Evolutionary conservation across 257 asterid species (phyloP), one percentile per base, ranked within the genome.

Genomic region (Solanum sejunctum): DNA sequence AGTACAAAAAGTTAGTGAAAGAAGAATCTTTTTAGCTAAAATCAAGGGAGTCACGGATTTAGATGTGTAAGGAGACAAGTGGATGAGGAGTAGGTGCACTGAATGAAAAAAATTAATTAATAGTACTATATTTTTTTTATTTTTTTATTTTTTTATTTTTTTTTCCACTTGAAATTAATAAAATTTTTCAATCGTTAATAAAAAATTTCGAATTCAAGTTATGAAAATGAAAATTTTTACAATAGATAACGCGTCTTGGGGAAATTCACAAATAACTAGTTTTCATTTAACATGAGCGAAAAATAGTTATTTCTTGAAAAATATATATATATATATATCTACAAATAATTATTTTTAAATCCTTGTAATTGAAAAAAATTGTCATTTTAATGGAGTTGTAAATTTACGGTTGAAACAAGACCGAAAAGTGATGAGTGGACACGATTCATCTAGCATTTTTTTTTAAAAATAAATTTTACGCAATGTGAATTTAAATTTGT

Each of bases 31-130:
- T 32, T 83, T 79, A 49, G 36, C 20, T 70, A 57, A 55, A 82
- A 52, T 45, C 85, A 64, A 63, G 15, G 69, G 17, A 80, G 70
- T 88, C 88, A 84, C 89, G 87, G 90, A 84, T 83, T 86, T 57
- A 23, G 80, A 72, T 81, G 82, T 32, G 55, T 2, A 84, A 64
- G 56, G 80, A 63, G 90, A 89, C 91, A 87, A 89, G 57, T 51
- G 26, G 52, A 39, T 36, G 70, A 17, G 28, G 79, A 39, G 79
- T 70, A 39, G 79, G 78, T 69, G 78, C 41, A 70, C 54, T 39
- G 6, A 6, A 26, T 13, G 18, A 23, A 64, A 64, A 64, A 64
- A 64, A 64, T 12, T 63, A 12, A 64, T 23, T 64, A 12, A 10
- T 63, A 6, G 18, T 63, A 7, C 12, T 32, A 16, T 67, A 7